These are phyloP conservation scores for Phaseolus lunatus DNA, from an alignment of 306 rosid genomes.

Conservation along the genomic window DNA sequence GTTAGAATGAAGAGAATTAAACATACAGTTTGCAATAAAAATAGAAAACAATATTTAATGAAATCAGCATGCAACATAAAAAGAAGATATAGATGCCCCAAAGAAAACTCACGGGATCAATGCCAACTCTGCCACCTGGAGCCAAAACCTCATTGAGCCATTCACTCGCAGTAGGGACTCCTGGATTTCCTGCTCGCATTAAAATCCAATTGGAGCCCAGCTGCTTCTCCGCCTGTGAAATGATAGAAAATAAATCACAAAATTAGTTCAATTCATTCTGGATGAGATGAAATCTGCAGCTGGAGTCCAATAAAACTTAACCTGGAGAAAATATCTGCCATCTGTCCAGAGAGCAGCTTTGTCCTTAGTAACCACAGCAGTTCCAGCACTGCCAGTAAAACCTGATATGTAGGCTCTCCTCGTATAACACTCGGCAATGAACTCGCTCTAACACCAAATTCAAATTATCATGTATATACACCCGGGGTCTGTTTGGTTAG, in stretches of 20 bases:
- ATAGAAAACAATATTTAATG: neutral
- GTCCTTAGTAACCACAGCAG: constrained; percentile 89
- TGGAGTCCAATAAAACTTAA: constrained; percentile 16
- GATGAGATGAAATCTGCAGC: neutral
- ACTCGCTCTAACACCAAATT: constrained; percentile 74
- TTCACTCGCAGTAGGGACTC: constrained; percentile 84
- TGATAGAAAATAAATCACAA: neutral
- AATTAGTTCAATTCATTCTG: neutral
- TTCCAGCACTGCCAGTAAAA: constrained; percentile 93
- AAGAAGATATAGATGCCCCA: neutral
- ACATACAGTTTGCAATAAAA: neutral
- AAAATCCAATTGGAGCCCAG: constrained; percentile 88
- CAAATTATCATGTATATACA: neutral
- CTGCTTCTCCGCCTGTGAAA: constrained; percentile 88
- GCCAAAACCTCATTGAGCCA: constrained; percentile 90
- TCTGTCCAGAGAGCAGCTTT: constrained; percentile 98
- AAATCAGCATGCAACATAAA: neutral
- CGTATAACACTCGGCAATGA: constrained; percentile 89
- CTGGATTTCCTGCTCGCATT: constrained; percentile 89
- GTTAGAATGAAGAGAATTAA: neutral
- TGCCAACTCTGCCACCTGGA: constrained; percentile 91
- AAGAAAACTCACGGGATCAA: constrained; percentile 84
- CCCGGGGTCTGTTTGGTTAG: no score
- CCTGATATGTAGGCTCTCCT: constrained; percentile 88
- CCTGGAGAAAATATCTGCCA: constrained; percentile 99